These are phyloP conservation scores for Fraxinus platypoda DNA, from an alignment of 305 asterid species.

Conservation along the genomic window DNA sequence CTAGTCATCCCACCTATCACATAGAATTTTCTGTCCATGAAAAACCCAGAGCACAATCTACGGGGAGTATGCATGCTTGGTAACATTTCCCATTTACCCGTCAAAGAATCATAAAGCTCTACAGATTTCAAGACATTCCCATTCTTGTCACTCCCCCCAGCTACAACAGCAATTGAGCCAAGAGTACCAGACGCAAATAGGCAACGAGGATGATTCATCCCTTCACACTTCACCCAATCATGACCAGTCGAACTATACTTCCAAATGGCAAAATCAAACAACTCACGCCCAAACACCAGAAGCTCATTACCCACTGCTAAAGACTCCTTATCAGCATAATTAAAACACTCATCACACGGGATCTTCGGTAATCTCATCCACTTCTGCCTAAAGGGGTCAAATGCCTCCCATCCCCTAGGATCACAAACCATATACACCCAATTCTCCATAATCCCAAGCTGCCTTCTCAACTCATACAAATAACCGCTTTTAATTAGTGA, in stretches of 20 bases:
- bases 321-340: constrained; percentile 77
- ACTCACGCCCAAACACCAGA: constrained; percentile 79
- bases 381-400: constrained; percentile 62
- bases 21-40: constrained; percentile 74
- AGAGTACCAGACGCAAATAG: constrained; percentile 71
- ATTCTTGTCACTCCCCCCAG: constrained; percentile 74
- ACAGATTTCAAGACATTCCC: constrained; percentile 75
- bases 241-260: constrained; percentile 54
- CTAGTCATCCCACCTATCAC: constrained; percentile 86
- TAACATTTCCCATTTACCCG: constrained; percentile 68
- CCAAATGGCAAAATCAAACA: constrained; percentile 78
- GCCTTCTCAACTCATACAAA: constrained; percentile 71
- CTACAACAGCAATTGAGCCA: constrained; percentile 69
- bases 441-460: constrained; percentile 57
- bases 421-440: constrained; percentile 91
- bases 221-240: constrained; percentile 66
- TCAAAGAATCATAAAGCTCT: constrained; percentile 64
- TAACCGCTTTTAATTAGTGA: constrained; percentile 54
- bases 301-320: constrained; percentile 72
- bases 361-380: constrained; percentile 80
- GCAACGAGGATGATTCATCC: constrained; percentile 74
- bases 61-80: constrained; percentile 87
- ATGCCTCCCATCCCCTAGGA: constrained; percentile 91
- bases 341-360: constrained; percentile 84
- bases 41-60: constrained; percentile 73